Evolutionary conservation across 768 basidiomycete species (phyloP).

Genomic region (Amyloporia xantha): DNA sequence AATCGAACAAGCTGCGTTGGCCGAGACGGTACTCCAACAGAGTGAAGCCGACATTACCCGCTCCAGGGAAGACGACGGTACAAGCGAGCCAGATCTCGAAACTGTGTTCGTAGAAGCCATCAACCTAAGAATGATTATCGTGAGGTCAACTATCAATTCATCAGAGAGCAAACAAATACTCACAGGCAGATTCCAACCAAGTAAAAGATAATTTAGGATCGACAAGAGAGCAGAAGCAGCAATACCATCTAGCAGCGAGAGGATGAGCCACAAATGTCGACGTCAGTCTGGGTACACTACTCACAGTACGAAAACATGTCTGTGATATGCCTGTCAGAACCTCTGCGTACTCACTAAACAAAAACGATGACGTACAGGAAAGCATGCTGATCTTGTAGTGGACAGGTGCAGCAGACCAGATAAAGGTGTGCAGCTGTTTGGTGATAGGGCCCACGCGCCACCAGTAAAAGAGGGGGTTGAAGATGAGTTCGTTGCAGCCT

Average conservation of each 20-base stretch:
- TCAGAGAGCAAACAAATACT: neutral
- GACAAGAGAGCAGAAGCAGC: conserved; percentile 58
- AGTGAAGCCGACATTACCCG: conserved; percentile 63
- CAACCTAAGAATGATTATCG: conserved; percentile 31
- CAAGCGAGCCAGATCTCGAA: conserved; percentile 74
- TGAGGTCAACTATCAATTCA: neutral
- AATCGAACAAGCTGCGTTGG: conserved; percentile 41
- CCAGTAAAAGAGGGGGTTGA: conserved; percentile 79
- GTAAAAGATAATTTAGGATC: conserved; percentile 61
- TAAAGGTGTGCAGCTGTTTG: conserved; percentile 67
- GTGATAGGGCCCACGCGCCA: conserved; percentile 77
- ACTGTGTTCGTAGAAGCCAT: conserved; percentile 65
- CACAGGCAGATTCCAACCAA: conserved; percentile 42
- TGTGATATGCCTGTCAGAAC: too few relatives aligned
- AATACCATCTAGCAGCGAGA: conserved; percentile 40
- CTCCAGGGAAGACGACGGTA: conserved; percentile 60
- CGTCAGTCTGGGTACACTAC: conserved; percentile 2
- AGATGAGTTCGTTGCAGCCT: conserved; percentile 76
- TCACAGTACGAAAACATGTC: conserved; percentile 42
- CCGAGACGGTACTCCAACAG: conserved; percentile 66
- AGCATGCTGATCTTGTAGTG: conserved; percentile 82
- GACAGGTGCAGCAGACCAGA: conserved; percentile 71
- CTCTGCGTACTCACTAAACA: conserved; percentile 1
- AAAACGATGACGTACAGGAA: conserved; percentile 46
- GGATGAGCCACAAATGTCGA: neutral